Base-by-base conservation (phyloP, 129 eudicot species). In the Heracleum sosnowskyi region DNA sequence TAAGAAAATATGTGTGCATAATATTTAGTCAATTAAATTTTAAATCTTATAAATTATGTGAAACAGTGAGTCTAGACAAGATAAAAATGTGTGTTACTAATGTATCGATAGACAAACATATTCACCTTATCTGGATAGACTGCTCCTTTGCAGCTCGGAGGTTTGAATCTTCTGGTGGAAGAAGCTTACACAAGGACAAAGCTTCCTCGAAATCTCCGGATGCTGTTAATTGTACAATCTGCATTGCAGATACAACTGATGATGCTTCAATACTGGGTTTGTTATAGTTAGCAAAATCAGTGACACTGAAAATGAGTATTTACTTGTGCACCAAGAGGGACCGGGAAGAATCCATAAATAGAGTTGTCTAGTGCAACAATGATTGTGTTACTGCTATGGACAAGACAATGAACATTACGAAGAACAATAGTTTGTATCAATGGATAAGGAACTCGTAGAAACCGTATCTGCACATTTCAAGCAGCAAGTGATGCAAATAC, bases 241-340 rank as follows among this genome's bases (percentile, higher is more conserved):
- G 96, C 88, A 79, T 51, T 41, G 34, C 64, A 83, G 72, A 83
- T 73, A 53, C 42, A 83, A 29, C 36, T 41, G 68, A 74, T 36
- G n/a, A 77, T 55, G 63, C 73, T 44, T 78, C n/a, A 22, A 41
- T 26, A 17, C 31, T 11, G 10, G 7, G 7, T 40, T 72, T 24
- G 29, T 11, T 41, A 37, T n/a, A 28, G 44, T 11, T 20, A 40
- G 76, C 17, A 41, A 72, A 72, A 72, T 20, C 15, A 74, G 15
- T 73, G 60, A 41, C 77, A 45, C 40, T 36, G 15, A 51, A 36
- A 76, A 60, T 37, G 24, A 31, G 60, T 62, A 82, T 76, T 64
- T 86, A 96, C 97, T 97, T 96, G 99, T 76, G 97, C 99, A 77
- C 99, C 99, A 80, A 92, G 90, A 82, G 99, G 97, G 77, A 96